Conservation (phyloP, 352 stramenopile species). For the Hyaloperonospora arabidopsidis region DNA sequence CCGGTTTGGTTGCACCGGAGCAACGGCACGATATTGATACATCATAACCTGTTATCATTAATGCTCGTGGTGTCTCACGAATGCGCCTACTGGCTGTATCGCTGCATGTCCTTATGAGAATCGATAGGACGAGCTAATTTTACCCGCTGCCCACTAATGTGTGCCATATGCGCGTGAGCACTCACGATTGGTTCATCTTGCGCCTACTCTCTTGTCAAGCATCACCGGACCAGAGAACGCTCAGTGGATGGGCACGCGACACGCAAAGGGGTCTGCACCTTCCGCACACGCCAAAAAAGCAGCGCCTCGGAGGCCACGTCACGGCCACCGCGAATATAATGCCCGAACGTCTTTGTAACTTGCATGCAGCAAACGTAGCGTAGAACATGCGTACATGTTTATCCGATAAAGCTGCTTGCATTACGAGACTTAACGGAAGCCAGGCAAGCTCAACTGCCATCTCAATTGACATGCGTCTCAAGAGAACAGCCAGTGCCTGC, state of each 20-base stretch:
- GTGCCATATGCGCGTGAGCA: slow-evolving; percentile 1
- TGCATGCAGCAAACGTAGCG: background rate
- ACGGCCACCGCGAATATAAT: slow-evolving; percentile 10
- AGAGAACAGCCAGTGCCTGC: slow-evolving; percentile 20
- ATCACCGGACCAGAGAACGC: slow-evolving; percentile 22
- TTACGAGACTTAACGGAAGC: no score
- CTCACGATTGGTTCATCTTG: slow-evolving; percentile 24
- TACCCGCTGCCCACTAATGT: slow-evolving; percentile 3
- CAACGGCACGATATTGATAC: background rate
- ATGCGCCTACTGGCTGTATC: background rate
- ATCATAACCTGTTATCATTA: background rate
- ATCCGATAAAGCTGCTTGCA: no score
- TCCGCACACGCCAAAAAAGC: slow-evolving; percentile 5
- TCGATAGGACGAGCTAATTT: slow-evolving; percentile 4
- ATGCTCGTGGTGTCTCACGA: background rate
- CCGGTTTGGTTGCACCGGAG: background rate
- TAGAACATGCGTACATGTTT: background rate
- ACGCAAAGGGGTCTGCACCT: slow-evolving; percentile 24
- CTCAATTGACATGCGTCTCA: slow-evolving; percentile 25
- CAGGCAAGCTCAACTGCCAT: background rate
- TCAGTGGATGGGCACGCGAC: slow-evolving; percentile 21
- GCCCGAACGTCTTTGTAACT: background rate
- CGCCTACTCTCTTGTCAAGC: slow-evolving; percentile 24
- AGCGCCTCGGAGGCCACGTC: slow-evolving; percentile 18
- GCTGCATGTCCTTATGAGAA: background rate